These are phyloP conservation scores for Thymus quinquecostatus DNA, from an alignment of 257 asterid genomes.

Conservation along the genomic window DNA sequence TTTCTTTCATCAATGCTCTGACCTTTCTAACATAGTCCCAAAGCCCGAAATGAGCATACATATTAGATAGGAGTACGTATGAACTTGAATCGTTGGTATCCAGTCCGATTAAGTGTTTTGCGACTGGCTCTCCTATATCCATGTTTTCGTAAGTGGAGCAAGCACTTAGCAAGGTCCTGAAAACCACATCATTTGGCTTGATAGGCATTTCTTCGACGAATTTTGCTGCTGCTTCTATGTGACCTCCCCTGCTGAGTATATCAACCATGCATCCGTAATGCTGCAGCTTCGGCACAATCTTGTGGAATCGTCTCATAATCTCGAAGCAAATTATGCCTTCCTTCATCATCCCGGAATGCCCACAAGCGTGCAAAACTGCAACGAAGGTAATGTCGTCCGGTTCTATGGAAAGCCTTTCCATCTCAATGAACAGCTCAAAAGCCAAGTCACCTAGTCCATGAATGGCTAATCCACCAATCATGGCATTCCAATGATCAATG, in stretches of 20 bases:
- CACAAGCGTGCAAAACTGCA: slow-evolving; percentile 75
- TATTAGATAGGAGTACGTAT: slow-evolving; percentile 68
- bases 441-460: slow-evolving; percentile 79
- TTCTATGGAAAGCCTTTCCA: slow-evolving; percentile 53
- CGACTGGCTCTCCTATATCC: slow-evolving; percentile 58
- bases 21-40: slow-evolving; percentile 71
- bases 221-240: slow-evolving; percentile 59
- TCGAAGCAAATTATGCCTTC: slow-evolving; percentile 83
- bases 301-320: slow-evolving; percentile 68
- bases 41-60: slow-evolving; percentile 69
- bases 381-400: slow-evolving; percentile 83
- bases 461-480: slow-evolving; percentile 84
- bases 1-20: slow-evolving; percentile 65
- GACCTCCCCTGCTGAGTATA: slow-evolving; percentile 75
- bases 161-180: slow-evolving; percentile 68
- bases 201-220: slow-evolving; percentile 74
- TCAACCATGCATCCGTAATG: slow-evolving; percentile 92
- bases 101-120: slow-evolving; percentile 50
- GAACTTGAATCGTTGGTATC: slow-evolving; percentile 62
- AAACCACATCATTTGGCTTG: slow-evolving; percentile 71
- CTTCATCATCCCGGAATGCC: slow-evolving; percentile 82
- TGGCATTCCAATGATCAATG: slow-evolving; percentile 83
- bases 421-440: slow-evolving; percentile 69
- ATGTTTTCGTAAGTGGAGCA: slow-evolving; percentile 62
- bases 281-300: slow-evolving; percentile 62